Conservation (phyloP, 305 asterid species). For the Fraxinus platypoda region DNA sequence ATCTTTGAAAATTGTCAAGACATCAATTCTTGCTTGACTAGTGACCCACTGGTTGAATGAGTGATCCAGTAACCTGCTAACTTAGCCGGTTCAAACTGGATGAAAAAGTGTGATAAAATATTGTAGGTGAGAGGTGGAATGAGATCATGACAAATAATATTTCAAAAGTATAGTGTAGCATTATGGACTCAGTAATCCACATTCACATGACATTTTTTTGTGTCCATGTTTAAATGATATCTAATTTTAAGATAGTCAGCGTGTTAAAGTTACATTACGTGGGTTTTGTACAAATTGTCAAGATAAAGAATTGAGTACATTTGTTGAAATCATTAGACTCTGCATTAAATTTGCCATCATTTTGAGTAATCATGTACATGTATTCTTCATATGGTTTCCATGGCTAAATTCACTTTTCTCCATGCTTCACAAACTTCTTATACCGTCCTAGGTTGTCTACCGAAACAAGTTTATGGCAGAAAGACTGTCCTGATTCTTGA, state of each 20-base stretch:
- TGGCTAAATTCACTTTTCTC: neutral
- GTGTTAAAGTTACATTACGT: neutral
- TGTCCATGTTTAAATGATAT: neutral
- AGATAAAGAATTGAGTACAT: neutral
- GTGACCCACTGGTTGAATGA: neutral
- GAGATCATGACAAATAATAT: neutral
- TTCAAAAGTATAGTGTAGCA: neutral
- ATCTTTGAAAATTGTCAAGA: neutral
- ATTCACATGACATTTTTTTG: neutral
- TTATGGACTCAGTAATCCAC: neutral
- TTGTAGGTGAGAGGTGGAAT: conserved; percentile 6
- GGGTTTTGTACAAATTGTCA: neutral
- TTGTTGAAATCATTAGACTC: neutral
- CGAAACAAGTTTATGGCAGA: conserved; percentile 3
- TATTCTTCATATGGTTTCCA: neutral
- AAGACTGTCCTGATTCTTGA: neutral
- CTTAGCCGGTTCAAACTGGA: neutral
- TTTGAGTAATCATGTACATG: neutral
- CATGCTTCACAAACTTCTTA: neutral
- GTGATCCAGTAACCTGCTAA: neutral
- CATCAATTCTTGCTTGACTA: neutral
- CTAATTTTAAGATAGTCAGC: neutral
- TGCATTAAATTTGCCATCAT: neutral
- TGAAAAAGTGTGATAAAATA: neutral
- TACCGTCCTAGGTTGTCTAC: conserved; percentile 7